These are phyloP conservation scores for Lentinula boryana DNA, from an alignment of 768 basidiomycete genomes.

Conservation along the genomic window DNA sequence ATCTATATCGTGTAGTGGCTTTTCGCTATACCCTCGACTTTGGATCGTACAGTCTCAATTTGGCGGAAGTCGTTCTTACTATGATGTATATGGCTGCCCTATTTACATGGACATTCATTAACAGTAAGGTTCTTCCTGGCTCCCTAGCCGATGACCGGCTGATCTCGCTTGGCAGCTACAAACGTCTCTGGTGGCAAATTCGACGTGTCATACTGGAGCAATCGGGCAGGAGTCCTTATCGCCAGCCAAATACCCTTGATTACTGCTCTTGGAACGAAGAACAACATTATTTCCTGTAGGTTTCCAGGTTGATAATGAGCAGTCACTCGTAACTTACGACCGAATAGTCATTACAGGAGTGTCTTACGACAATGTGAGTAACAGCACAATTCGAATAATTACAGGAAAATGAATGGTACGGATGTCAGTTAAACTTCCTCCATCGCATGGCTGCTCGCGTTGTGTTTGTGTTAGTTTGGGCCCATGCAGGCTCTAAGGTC, in stretches of 20 bases:
- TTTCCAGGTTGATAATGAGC: neutral
- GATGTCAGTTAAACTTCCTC: slow-evolving; percentile 19
- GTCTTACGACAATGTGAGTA: slow-evolving; percentile 18
- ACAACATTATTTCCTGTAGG: slow-evolving; percentile 38
- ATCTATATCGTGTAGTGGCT: slow-evolving; percentile 22
- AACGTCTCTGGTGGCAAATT: slow-evolving; percentile 8
- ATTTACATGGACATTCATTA: slow-evolving; percentile 25
- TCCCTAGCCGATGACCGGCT: neutral
- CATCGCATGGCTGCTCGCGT: slow-evolving; percentile 37
- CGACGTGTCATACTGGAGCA: slow-evolving; percentile 10
- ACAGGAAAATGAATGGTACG: neutral
- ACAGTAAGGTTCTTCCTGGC: slow-evolving; percentile 7
- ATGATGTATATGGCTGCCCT: slow-evolving; percentile 29
- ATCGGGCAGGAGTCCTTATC: slow-evolving; percentile 27
- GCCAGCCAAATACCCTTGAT: slow-evolving; percentile 36
- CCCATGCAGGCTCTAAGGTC: slow-evolving; percentile 26
- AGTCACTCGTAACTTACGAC: neutral
- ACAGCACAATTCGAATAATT: neutral
- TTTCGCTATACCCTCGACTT: slow-evolving; percentile 23
- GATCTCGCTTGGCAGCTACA: slow-evolving; percentile 8
- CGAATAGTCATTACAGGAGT: slow-evolving; percentile 33
- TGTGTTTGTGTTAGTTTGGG: slow-evolving; percentile 28
- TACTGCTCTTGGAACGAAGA: slow-evolving; percentile 42
- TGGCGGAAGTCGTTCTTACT: slow-evolving; percentile 33
- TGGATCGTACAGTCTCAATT: slow-evolving; percentile 30